These are phyloP conservation scores for Aspergillus texensis DNA, from an alignment of 2,329 filamentous ascomycete species.

Conservation along the genomic window DNA sequence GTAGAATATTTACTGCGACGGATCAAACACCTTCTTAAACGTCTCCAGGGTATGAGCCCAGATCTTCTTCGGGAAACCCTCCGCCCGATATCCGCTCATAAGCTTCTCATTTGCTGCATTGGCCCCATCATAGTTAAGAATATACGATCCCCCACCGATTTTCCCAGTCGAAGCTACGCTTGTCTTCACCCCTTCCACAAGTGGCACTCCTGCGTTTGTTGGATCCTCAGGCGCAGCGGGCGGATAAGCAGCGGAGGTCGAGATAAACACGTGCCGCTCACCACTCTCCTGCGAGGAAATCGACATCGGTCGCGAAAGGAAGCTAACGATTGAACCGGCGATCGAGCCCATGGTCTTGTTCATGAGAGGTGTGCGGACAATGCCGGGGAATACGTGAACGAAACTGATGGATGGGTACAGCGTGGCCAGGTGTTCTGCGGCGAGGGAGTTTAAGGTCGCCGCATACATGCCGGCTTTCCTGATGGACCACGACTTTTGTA, in stretches of 20 bases:
- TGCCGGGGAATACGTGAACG: conserved; percentile 51
- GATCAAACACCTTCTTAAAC: conserved; percentile 20
- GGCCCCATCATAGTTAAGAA: conserved; percentile 28
- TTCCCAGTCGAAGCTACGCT: conserved; percentile 29
- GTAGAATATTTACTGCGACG: background rate
- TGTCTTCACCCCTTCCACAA: conserved; percentile 18
- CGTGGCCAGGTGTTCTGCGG: conserved; percentile 51
- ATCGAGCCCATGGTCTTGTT: conserved; percentile 28
- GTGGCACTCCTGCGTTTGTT: conserved; percentile 2
- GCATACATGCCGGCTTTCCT: conserved; percentile 48
- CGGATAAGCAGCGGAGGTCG: conserved; percentile 40
- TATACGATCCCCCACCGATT: conserved; percentile 32
- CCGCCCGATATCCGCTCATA: conserved; percentile 31
- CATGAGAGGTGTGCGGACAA: conserved; percentile 50
- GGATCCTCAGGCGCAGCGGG: conserved; percentile 9
- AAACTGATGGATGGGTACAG: conserved; percentile 52
- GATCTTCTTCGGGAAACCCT: conserved; percentile 31
- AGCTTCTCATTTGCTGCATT: conserved; percentile 22
- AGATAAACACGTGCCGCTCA: conserved; percentile 49
- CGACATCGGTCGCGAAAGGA: conserved; percentile 18
- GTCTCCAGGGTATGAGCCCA: conserved; percentile 35
- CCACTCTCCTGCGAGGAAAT: conserved; percentile 42
- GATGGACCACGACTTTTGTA: conserved; percentile 15
- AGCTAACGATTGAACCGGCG: conserved; percentile 26
- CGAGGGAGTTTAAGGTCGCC: conserved; percentile 50